Evolutionary conservation across 495 filamentous ascomycete genomes (phyloP), one percentile per base, ranked within the genome.

Genomic region (Lasiosphaeria ovina): DNA sequence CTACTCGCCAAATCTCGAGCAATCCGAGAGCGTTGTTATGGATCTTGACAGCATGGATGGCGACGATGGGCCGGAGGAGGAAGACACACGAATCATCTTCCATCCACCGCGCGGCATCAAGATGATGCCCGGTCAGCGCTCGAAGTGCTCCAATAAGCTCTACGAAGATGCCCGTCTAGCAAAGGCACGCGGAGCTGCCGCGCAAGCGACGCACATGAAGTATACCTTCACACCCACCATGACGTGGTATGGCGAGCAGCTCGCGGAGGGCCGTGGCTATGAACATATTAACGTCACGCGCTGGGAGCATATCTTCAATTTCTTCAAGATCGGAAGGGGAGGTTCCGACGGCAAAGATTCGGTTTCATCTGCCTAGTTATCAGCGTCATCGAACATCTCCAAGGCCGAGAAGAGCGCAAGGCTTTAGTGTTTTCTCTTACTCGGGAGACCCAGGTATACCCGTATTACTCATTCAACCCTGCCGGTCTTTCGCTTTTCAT

Each of bases 241-340:
- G 44, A 67, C 76, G 5, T 81, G 79, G 79, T 81, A 80, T 55
- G 58, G 62, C 4, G 70, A 79, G 35, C 74, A 79, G 60, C 47
- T 58, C 47, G 62, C 53, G 1, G 77, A 79, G 53, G 77, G 77
- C 0, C 64, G 79, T 5, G 73, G 62, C 4, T 74, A 64, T 36
- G 70, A 71, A 47, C 76, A 78, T 34, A 63, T 80, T 2, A 61
- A 66, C 24, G 73, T 81, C 14, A 70, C 73, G 3, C 58, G 59
- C 14, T 78, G 70, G 64, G 66, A 72, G 17, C 62, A 54, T 16
- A 69, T 79, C 17, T 64, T 78, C 49, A 62, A 58, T 33, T 0
- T 12, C n/a, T 63, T 69, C 24, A 62, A 61, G 55, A 64, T 74
- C 35, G 64, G 65, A 3, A 58, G 51, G 32, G 40, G 4, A n/a